Evolutionary conservation across 202 grass and related monocot species (phyloP).

Genomic region (Setaria italica): DNA sequence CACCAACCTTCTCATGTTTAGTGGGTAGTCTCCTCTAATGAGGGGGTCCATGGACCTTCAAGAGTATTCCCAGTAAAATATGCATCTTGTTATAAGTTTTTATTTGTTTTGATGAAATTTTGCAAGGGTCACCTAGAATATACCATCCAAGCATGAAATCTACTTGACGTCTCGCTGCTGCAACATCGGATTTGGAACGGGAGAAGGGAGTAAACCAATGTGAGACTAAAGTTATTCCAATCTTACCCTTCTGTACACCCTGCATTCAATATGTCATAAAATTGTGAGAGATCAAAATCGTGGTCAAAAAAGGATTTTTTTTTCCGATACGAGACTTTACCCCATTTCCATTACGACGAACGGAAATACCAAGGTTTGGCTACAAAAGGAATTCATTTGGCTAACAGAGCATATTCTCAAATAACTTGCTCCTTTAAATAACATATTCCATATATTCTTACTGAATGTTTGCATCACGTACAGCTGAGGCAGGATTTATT

Average conservation of each 20-base stretch:
- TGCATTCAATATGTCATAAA: slow-evolving; percentile 1
- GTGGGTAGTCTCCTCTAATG: slow-evolving; percentile 55
- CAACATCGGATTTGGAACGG: slow-evolving; percentile 23
- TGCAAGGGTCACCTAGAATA: background rate
- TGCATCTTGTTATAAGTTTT: no score
- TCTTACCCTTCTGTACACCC: slow-evolving; percentile 49
- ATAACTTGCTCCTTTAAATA: no score
- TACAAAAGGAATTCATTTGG: no score
- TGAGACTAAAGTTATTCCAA: slow-evolving; percentile 51
- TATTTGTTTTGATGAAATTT: background rate
- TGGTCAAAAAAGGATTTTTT: no score
- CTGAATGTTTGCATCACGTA: no score
- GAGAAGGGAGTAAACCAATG: slow-evolving; percentile 69
- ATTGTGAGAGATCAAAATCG: background rate
- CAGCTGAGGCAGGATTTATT: no score
- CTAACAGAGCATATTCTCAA: no score
- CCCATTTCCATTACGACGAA: no score
- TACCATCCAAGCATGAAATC: slow-evolving; percentile 80
- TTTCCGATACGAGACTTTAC: no score
- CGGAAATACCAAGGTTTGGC: no score
- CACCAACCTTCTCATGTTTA: slow-evolving; percentile 57
- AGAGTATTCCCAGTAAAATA: background rate
- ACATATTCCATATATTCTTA: no score
- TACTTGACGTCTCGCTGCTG: slow-evolving; percentile 40
- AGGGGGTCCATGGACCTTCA: slow-evolving; percentile 76